These are phyloP conservation scores for Ensete glaucum DNA, from an alignment of 176 grass and related monocot genomes.

Conservation along the genomic window DNA sequence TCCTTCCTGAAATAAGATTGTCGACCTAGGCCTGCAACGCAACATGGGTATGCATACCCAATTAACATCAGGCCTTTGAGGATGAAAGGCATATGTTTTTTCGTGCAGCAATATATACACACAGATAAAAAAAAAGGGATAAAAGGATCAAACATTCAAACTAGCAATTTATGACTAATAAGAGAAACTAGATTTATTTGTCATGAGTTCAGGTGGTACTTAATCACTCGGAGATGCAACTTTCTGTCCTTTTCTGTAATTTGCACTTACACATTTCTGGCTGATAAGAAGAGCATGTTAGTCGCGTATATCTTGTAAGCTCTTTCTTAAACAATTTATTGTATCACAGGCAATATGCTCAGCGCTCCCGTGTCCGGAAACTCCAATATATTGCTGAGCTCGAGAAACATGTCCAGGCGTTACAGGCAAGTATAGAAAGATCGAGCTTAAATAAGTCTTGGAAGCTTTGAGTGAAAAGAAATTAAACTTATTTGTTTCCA, in stretches of 20 bases:
- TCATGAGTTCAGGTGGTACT: no score
- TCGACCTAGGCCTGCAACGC: no score
- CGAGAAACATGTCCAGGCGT: slow-evolving; percentile 11
- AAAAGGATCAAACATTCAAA: no score
- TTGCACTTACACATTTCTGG: background rate
- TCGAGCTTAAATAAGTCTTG: background rate
- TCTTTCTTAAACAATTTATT: background rate
- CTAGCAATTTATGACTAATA: no score
- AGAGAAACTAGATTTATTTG: no score
- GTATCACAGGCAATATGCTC: slow-evolving; percentile 16
- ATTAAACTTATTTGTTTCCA: slow-evolving; percentile 5
- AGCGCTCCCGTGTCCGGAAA: slow-evolving; percentile 14
- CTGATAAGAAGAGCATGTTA: background rate
- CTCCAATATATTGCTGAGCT: slow-evolving; percentile 21
- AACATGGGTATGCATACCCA: no score
- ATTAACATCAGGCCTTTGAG: no score
- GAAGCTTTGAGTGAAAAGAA: background rate
- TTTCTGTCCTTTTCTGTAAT: background rate
- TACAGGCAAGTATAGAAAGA: slow-evolving; percentile 38
- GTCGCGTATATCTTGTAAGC: background rate
- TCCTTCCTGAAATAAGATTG: no score
- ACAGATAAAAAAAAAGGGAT: no score
- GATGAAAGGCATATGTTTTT: no score
- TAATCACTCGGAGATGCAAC: no score
- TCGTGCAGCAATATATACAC: no score